Evolutionary conservation across 176 grass and related monocot species (phyloP).

Genomic region (Phoenix dactylifera): DNA sequence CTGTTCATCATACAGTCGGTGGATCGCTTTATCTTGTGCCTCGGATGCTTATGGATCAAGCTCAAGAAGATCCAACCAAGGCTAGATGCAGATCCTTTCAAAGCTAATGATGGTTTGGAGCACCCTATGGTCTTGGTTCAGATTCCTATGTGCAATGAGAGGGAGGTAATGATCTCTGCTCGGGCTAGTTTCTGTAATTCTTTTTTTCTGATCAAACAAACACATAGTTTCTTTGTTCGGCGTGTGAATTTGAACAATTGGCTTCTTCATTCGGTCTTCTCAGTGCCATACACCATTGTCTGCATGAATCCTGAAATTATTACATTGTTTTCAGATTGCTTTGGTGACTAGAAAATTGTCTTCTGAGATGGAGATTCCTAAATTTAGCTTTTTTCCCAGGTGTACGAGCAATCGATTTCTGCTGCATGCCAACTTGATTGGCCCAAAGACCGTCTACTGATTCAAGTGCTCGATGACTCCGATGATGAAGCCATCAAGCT

Average conservation of each 20-base stretch:
- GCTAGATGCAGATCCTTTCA: conserved; percentile 38
- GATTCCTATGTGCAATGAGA: conserved; percentile 81
- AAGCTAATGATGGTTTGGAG: conserved; percentile 27
- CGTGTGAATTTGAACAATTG: too few relatives aligned
- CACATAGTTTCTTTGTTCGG: too few relatives aligned
- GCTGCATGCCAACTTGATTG: conserved; percentile 54
- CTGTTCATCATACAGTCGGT: conserved; percentile 57
- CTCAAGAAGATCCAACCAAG: conserved; percentile 59
- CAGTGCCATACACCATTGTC: too few relatives aligned
- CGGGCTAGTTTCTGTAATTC: neutral
- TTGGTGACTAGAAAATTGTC: too few relatives aligned
- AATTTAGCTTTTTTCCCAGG: conserved; percentile 18
- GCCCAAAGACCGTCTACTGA: conserved; percentile 56
- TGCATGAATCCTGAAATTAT: too few relatives aligned
- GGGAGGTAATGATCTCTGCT: conserved; percentile 38
- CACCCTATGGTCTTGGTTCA: conserved; percentile 76
- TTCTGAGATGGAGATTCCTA: neutral
- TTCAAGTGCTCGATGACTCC: conserved; percentile 79
- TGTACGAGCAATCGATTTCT: conserved; percentile 74
- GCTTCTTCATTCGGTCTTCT: too few relatives aligned
- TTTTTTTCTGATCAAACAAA: neutral
- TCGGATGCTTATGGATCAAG: conserved; percentile 80
- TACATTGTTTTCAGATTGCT: too few relatives aligned
- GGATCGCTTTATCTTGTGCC: conserved; percentile 50
- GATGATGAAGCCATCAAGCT: conserved; percentile 45